phyloP scores from a whole-genome alignment of 2,329 filamentous ascomycete genomes.

The Colletotrichum phormii region DNA sequence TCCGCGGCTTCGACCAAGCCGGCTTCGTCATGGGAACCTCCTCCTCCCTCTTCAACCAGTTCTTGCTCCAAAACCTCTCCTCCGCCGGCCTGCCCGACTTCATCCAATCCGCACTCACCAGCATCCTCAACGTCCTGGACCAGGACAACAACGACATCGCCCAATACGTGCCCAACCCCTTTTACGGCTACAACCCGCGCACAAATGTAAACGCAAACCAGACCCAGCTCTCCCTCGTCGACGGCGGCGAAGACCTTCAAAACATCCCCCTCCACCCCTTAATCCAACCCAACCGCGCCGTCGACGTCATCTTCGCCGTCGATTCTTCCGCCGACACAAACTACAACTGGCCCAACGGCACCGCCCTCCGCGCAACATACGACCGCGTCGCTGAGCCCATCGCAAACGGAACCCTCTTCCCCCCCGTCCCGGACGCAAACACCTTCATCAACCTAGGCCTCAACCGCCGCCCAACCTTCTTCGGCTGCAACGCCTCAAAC shows the following conservation, averaged over 20 bases:
- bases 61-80: slow-evolving; percentile 71
- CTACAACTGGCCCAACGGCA: slow-evolving; percentile 70
- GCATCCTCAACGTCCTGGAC: slow-evolving; percentile 67
- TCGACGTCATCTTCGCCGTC: slow-evolving; percentile 74
- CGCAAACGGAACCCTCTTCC: slow-evolving; percentile 67
- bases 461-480: slow-evolving; percentile 71
- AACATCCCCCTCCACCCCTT: slow-evolving; percentile 83
- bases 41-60: slow-evolving; percentile 82
- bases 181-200: slow-evolving; percentile 57
- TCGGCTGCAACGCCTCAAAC: slow-evolving; percentile 67
- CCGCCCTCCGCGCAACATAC: slow-evolving; percentile 68
- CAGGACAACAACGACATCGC: slow-evolving; percentile 79
- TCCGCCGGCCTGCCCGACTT: slow-evolving; percentile 42
- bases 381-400: slow-evolving; percentile 61
- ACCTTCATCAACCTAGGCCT: slow-evolving; percentile 69
- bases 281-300: slow-evolving; percentile 62
- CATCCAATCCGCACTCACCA: slow-evolving; percentile 57
- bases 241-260: slow-evolving; percentile 83
- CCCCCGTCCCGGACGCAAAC: slow-evolving; percentile 64
- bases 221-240: slow-evolving; percentile 76
- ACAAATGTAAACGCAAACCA: slow-evolving; percentile 56
- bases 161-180: slow-evolving; percentile 73
- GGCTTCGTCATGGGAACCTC: slow-evolving; percentile 87
- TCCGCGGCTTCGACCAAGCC: slow-evolving; percentile 79
- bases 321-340: slow-evolving; percentile 73